A percentile compares a stretch with the other conserved stretches of the same genome.
phyloP scores from a whole-genome alignment of 1,284 basidiomycete genomes.

The Malassezia furfur region DNA sequence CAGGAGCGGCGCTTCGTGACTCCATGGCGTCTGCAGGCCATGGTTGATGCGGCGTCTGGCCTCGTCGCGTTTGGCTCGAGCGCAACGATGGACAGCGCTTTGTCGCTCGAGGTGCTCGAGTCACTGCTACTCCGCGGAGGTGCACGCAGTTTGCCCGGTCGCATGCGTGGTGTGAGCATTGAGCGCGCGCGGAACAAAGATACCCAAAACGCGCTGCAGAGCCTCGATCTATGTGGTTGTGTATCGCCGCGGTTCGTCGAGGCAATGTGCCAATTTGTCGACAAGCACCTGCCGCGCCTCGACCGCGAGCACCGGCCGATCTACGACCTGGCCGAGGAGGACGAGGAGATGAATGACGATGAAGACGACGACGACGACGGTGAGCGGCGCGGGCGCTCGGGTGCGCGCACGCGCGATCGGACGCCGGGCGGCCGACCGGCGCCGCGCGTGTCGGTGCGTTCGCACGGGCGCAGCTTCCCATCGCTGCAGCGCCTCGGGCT shows the following conservation, averaged over 20 bases:
- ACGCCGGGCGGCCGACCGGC: neutral
- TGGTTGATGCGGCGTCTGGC: constrained; percentile 38
- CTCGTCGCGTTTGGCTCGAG: constrained; percentile 43
- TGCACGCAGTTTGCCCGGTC: constrained; percentile 29
- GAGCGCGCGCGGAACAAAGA: constrained; percentile 24
- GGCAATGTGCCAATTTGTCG: constrained; percentile 72
- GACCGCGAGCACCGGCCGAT: constrained; percentile 7
- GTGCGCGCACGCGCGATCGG: neutral
- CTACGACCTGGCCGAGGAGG: constrained; percentile 26
- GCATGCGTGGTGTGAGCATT: constrained; percentile 39
- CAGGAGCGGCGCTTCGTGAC: constrained; percentile 85
- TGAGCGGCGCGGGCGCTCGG: neutral
- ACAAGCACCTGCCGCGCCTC: constrained; percentile 55
- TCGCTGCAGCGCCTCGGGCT: constrained; percentile 73
- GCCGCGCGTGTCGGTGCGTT: neutral
- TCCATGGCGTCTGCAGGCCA: constrained; percentile 60
- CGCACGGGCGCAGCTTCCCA: constrained; percentile 54
- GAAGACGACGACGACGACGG: constrained; percentile 15
- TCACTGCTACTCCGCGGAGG: constrained; percentile 43
- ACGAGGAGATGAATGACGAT: constrained; percentile 6
- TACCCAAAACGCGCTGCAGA: constrained; percentile 56
- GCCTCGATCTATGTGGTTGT: constrained; percentile 87
- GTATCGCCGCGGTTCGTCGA: constrained; percentile 77
- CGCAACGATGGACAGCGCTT: constrained; percentile 44
- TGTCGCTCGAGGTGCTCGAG: constrained; percentile 42